Evolutionary conservation across 1,284 basidiomycete genomes (phyloP).

Genomic region (Marasmius tenuissimus): DNA sequence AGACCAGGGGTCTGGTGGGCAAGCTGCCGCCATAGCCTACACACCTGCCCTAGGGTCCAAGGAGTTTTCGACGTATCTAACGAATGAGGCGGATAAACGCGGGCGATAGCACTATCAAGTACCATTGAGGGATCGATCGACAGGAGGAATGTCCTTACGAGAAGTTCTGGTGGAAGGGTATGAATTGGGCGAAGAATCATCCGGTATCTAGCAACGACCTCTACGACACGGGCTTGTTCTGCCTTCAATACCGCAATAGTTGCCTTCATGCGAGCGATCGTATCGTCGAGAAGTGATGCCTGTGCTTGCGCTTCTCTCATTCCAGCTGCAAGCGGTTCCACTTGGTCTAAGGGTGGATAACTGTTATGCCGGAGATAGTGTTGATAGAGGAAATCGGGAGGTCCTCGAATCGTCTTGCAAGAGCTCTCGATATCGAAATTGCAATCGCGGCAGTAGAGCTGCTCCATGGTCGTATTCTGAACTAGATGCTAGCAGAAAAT

Average conservation of each 20-base stretch:
- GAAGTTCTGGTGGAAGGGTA: background rate
- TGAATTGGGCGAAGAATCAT: background rate
- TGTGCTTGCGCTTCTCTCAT: background rate
- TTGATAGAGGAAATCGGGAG: background rate
- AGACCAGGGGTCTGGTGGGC: background rate
- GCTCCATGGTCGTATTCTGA: too few species aligned
- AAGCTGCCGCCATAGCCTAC: background rate
- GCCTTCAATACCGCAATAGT: background rate
- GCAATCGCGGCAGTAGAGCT: background rate
- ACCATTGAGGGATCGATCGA: slow-evolving; percentile 4
- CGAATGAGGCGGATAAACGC: background rate
- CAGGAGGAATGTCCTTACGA: background rate
- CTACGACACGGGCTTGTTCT: background rate
- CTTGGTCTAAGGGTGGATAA: background rate
- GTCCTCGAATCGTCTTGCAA: background rate
- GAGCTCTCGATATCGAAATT: background rate
- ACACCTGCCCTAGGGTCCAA: background rate
- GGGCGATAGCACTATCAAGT: background rate
- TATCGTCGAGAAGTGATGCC: too few species aligned
- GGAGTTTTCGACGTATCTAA: background rate
- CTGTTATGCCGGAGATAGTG: background rate
- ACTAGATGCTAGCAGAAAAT: too few species aligned
- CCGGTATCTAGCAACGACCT: background rate
- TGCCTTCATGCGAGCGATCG: background rate
- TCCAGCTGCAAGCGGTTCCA: background rate